Evolutionary conservation across 176 grass and related monocot species (phyloP).

Genomic region (Saccharum spontaneum): DNA sequence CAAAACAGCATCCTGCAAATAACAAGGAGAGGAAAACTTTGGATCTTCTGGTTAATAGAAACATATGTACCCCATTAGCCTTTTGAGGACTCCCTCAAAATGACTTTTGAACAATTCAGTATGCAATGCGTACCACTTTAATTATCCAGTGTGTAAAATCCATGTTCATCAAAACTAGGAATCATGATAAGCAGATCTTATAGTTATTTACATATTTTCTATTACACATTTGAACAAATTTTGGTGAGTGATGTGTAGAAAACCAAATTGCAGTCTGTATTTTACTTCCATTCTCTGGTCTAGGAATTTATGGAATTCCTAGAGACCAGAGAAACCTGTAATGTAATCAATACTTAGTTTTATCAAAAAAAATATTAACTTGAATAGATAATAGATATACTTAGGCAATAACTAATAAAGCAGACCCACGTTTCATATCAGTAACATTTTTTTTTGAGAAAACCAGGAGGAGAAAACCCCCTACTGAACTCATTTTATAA

Average conservation of each 20-base stretch:
- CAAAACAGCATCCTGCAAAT: conserved; percentile 48
- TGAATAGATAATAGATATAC: not conserved
- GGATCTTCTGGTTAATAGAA: conserved; percentile 23
- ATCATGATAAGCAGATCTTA: not conserved
- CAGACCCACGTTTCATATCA: not conserved
- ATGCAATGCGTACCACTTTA: not conserved
- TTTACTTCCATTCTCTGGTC: conserved; percentile 10
- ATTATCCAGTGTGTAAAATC: conserved; percentile 16
- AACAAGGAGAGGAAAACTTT: not conserved
- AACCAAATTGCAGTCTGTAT: not conserved
- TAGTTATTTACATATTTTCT: conserved; percentile 9
- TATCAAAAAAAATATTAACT: not conserved
- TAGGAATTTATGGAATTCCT: not conserved
- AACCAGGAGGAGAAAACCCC: not conserved
- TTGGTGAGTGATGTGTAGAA: not conserved
- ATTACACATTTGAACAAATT: conserved; percentile 18
- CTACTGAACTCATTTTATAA: not conserved
- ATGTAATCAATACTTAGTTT: not conserved
- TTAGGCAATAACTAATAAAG: not conserved
- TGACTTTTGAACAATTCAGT: conserved; percentile 9
- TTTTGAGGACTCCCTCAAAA: conserved; percentile 19
- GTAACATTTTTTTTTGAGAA: not conserved
- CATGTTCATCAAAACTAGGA: conserved; percentile 25
- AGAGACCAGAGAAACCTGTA: not conserved
- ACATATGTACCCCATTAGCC: conserved; percentile 3